Percentiles rank a stretch among this genome's conserved stretches.
Evolutionary conservation across 2,329 filamentous ascomycete genomes (phyloP).

Genomic region (Sphaerulina musiva): DNA sequence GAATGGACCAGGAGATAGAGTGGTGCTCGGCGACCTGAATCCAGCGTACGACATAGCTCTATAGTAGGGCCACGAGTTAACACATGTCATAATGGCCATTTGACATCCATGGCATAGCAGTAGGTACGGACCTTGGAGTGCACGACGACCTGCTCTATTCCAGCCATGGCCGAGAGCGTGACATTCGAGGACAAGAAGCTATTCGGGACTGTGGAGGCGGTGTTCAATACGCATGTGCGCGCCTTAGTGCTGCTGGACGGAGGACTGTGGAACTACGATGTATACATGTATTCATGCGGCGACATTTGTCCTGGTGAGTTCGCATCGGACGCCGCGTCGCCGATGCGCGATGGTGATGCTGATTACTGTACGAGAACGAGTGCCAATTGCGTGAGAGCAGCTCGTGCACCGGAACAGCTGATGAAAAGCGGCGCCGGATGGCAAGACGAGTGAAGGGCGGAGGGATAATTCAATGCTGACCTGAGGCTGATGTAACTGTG

Average conservation of each 20-base stretch:
- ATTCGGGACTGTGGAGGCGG: neutral
- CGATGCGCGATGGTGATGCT: neutral
- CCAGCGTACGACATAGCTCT: constrained; percentile 99
- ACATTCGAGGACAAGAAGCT: neutral
- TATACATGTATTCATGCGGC: constrained; percentile 3
- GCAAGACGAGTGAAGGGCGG: neutral
- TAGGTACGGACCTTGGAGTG: constrained; percentile 75
- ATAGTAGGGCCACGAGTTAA: constrained; percentile 5
- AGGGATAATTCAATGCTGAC: no score
- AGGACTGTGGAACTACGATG: constrained; percentile 1
- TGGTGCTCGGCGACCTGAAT: constrained; percentile 83
- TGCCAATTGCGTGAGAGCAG: neutral
- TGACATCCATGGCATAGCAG: neutral
- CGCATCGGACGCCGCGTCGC: neutral
- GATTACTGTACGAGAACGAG: neutral
- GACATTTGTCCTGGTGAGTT: neutral
- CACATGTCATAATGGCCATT: neutral
- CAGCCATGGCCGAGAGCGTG: constrained; percentile 58
- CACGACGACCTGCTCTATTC: constrained; percentile 93
- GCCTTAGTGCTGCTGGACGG: neutral
- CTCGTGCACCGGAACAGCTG: neutral
- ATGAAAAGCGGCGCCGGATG: neutral
- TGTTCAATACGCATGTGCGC: constrained; percentile 11
- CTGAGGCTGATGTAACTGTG: no score
- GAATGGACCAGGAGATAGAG: constrained; percentile 94